Evolutionary conservation across 1,284 basidiomycete species (phyloP).

Genomic region (Volvariella surrecta): DNA sequence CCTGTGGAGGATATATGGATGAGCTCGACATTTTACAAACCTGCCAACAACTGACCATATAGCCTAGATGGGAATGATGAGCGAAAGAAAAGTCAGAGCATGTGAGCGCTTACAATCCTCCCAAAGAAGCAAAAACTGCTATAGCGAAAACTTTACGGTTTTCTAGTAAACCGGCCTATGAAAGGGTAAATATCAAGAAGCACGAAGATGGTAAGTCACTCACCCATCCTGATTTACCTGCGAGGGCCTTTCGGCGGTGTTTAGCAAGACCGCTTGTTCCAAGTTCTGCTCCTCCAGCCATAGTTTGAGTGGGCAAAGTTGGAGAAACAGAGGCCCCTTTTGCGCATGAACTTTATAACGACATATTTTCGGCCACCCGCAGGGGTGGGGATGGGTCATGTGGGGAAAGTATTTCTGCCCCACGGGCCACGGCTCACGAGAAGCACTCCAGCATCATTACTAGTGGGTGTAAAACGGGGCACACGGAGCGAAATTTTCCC

Average conservation of each 20-base stretch:
- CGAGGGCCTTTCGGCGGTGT: conserved; percentile 42
- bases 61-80: conserved; percentile 24
- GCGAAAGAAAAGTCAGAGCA: conserved; percentile 2
- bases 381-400: too few relatives aligned
- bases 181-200: conserved; percentile 1
- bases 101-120: conserved; percentile 46
- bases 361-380: too few relatives aligned
- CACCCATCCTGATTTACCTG: conserved; percentile 63
- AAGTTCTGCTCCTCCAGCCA: conserved; percentile 32
- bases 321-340: too few relatives aligned
- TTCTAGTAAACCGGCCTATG: conserved; percentile 50
- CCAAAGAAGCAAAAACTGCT: conserved; percentile 64
- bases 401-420: too few relatives aligned
- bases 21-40: background rate
- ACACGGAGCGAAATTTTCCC: too few relatives aligned
- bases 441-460: too few relatives aligned
- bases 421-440: too few relatives aligned
- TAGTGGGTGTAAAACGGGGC: too few relatives aligned
- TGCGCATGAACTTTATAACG: too few relatives aligned
- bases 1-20: conserved; percentile 24
- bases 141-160: conserved; percentile 55
- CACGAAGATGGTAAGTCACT: conserved; percentile 12
- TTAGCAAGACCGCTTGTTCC: conserved; percentile 27
- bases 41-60: conserved; percentile 32
- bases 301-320: conserved; percentile 15